phyloP scores from a whole-genome alignment of 2,329 filamentous ascomycete genomes.

The Fusarium kyushuense region DNA sequence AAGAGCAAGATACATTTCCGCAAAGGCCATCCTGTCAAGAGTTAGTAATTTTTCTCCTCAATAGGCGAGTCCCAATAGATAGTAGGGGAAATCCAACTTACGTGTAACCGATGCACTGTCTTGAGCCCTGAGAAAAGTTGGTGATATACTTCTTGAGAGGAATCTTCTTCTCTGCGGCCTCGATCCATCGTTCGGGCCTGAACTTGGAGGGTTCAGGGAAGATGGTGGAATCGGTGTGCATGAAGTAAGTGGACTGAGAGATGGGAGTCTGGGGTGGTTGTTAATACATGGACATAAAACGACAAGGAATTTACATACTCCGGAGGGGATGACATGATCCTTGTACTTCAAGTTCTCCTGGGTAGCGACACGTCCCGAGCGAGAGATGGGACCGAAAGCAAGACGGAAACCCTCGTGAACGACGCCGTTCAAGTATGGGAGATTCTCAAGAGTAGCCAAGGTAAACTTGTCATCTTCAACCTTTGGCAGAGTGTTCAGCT shows the following conservation, averaged over 20 bases:
- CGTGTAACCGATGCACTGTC: slow-evolving; percentile 3
- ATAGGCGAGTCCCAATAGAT: neutral
- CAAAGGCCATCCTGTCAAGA: neutral
- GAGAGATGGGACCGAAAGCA: neutral
- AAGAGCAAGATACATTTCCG: neutral
- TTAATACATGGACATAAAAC: neutral
- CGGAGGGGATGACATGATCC: neutral
- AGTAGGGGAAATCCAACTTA: neutral
- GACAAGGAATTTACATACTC: neutral
- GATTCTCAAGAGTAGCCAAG: neutral
- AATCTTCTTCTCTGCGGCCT: neutral
- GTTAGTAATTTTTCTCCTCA: fast-evolving
- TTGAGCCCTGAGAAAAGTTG: neutral
- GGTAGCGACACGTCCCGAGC: neutral
- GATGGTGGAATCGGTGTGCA: neutral
- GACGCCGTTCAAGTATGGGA: neutral
- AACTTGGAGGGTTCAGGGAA: neutral
- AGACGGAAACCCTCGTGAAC: neutral
- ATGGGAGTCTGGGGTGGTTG: neutral
- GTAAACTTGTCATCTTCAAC: neutral
- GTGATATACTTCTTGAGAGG: slow-evolving; percentile 2
- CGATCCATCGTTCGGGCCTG: slow-evolving; percentile 1
- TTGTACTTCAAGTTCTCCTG: neutral
- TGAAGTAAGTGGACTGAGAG: neutral
- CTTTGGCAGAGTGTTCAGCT: neutral